Conservation (phyloP, 352 stramenopile species). For the Globisporangium takayamanum region DNA sequence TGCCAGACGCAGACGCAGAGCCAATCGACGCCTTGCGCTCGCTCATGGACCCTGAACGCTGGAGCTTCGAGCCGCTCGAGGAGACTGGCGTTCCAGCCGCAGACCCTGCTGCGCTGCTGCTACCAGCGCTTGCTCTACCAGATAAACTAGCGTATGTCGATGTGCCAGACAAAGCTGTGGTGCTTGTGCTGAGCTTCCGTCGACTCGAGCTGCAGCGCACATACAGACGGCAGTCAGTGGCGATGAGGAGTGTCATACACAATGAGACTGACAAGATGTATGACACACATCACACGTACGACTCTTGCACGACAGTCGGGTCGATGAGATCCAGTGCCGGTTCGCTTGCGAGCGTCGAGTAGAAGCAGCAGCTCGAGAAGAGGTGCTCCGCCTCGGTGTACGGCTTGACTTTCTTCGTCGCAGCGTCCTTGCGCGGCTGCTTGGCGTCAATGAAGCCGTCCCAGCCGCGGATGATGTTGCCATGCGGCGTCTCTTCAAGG, state of each 20-base stretch:
- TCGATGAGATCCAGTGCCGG: slow-evolving; percentile 53
- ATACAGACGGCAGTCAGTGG: neutral
- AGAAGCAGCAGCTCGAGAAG: slow-evolving; percentile 73
- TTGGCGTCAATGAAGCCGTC: slow-evolving; percentile 84
- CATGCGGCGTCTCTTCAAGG: slow-evolving; percentile 76
- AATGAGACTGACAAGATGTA: neutral
- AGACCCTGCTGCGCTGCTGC: slow-evolving; percentile 8
- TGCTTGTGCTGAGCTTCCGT: slow-evolving; percentile 31
- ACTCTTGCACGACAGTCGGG: slow-evolving; percentile 14
- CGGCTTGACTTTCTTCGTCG: slow-evolving; percentile 74
- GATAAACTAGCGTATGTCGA: slow-evolving; percentile 4
- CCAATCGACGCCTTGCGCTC: slow-evolving; percentile 14
- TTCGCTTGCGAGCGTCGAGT: slow-evolving; percentile 41
- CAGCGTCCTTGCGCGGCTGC: slow-evolving; percentile 62
- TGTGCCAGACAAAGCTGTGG: neutral
- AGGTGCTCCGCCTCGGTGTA: slow-evolving; percentile 76
- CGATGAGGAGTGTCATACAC: neutral
- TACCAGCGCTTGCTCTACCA: slow-evolving; percentile 8
- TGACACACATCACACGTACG: neutral
- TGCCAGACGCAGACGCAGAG: slow-evolving; percentile 10
- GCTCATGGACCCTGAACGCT: slow-evolving; percentile 17
- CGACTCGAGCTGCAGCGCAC: slow-evolving; percentile 7
- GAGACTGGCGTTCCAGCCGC: slow-evolving; percentile 1
- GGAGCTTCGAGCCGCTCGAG: slow-evolving; percentile 20
- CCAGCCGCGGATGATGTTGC: slow-evolving; percentile 86